Evolutionary conservation across 2,329 filamentous ascomycete genomes (phyloP), one percentile per base, ranked within the genome.

Genomic region (Calonectria hongkongensis): DNA sequence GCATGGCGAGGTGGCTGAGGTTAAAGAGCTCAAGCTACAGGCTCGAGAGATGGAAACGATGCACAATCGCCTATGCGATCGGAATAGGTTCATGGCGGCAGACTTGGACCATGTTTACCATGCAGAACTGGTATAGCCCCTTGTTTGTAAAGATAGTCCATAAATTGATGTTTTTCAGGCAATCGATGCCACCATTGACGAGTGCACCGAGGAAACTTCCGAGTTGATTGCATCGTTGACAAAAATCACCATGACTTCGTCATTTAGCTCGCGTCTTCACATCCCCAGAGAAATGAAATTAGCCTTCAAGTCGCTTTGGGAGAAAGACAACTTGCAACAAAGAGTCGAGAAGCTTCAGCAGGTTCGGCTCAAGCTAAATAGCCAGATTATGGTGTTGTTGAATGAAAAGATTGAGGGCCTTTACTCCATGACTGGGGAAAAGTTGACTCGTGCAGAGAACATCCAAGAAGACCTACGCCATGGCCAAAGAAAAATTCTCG

Each of bases 401-500:
- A 56, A 56, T n/a, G 51, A 56, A 36, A 56, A 56, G 51, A 36
- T 56, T 56, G 51, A 56, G 18, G 51, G 51, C 12, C 51, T 56
- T 13, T 56, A 56, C 28, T 56, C 51, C 2, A 56, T 56, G 51
- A 56, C 51, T 15, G 51, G 51, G 12, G 51, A 56, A 36, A 56
- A 56, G 28, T 21, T 56, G 10, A n/a, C 18, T 21, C 51, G 30
- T 15, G 51, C 51, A 21, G 51, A 56, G 51, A 56, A 21, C n/a
- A 28, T 56, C 10, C 51, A 56, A 10, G 51, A 56, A n/a, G 51
- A 56, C n/a, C 7, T 56, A 36, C 30, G 51, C 3, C 36, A 36
- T 25, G 51, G 51, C 8, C 51, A 56, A 36, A 56, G 28, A 12
- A 56, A 36, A 30, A 56, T 56, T 56, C 51, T 56, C 2, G 51